These are phyloP conservation scores for Lophium mytilinum DNA, from an alignment of 495 filamentous ascomycete species.

Conservation along the genomic window DNA sequence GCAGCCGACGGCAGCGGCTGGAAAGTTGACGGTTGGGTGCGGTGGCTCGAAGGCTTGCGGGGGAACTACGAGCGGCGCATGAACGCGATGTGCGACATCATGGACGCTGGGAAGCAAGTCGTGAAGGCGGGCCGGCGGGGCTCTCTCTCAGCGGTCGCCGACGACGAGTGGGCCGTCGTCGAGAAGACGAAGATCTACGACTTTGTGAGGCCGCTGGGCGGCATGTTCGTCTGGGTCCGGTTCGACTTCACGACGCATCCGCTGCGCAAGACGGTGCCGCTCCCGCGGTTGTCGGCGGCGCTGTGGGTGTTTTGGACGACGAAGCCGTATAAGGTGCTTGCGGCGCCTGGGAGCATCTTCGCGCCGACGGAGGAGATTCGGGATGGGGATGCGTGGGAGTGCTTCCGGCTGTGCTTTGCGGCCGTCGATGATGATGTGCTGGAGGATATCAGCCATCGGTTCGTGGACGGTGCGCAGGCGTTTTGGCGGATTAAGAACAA, in stretches of 20 bases:
- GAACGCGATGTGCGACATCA: conserved; percentile 59
- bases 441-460: conserved; percentile 46
- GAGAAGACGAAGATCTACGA: conserved; percentile 60
- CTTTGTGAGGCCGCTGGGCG: conserved; percentile 73
- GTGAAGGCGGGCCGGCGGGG: conserved; percentile 41
- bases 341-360: conserved; percentile 64
- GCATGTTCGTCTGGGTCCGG: conserved; percentile 87
- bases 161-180: conserved; percentile 57
- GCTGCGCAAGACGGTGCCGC: conserved; percentile 43
- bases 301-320: conserved; percentile 67
- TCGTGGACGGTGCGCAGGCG: conserved; percentile 56
- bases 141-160: conserved; percentile 32
- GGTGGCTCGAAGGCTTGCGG: conserved; percentile 78
- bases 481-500: conserved; percentile 69
- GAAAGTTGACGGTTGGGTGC: conserved; percentile 79
- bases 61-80: conserved; percentile 77
- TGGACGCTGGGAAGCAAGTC: conserved; percentile 56
- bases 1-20: conserved; percentile 48
- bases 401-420: conserved; percentile 76
- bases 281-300: conserved; percentile 44
- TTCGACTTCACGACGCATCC: conserved; percentile 65
- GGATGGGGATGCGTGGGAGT: conserved; percentile 50
- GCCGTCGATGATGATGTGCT: conserved; percentile 67
- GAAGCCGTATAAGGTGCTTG: conserved; percentile 58
- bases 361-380: conserved; percentile 50